phyloP scores from a whole-genome alignment of 352 stramenopile genomes.

The Phytophthora europaea region DNA sequence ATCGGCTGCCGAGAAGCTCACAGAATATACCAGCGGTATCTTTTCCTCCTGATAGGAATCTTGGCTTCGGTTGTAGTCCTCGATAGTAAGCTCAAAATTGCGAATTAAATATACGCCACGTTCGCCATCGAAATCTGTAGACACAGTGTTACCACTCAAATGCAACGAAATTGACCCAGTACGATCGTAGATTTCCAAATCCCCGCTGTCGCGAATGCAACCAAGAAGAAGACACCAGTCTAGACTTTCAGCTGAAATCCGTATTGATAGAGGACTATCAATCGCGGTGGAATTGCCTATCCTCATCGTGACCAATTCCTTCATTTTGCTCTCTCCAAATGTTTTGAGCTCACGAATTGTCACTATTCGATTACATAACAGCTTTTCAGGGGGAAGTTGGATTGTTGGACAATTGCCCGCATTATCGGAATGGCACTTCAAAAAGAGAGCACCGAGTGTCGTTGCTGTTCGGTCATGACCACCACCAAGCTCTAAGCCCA shows the following conservation, averaged over 20 bases:
- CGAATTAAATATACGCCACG: conserved; percentile 42
- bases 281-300: neutral
- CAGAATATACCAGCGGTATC: conserved; percentile 28
- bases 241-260: conserved; percentile 30
- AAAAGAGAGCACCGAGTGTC: conserved; percentile 54
- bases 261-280: conserved; percentile 11
- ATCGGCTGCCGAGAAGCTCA: conserved; percentile 34
- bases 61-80: conserved; percentile 29
- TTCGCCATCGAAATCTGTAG: conserved; percentile 8
- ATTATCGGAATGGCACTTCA: conserved; percentile 39
- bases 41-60: conserved; percentile 16
- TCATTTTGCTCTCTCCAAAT: conserved; percentile 22
- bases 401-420: conserved; percentile 24
- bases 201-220: conserved; percentile 39
- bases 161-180: conserved; percentile 48
- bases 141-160: conserved; percentile 13
- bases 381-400: conserved; percentile 28
- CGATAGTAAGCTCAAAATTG: conserved; percentile 44
- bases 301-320: conserved; percentile 1
- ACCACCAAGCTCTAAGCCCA: conserved; percentile 9
- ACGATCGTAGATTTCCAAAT: conserved; percentile 56
- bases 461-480: conserved; percentile 4
- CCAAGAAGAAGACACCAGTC: conserved; percentile 52
- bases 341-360: conserved; percentile 38
- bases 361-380: conserved; percentile 18